Evolutionary conservation across 441 rosid species (phyloP).

Genomic region (Gossypium aridum): DNA sequence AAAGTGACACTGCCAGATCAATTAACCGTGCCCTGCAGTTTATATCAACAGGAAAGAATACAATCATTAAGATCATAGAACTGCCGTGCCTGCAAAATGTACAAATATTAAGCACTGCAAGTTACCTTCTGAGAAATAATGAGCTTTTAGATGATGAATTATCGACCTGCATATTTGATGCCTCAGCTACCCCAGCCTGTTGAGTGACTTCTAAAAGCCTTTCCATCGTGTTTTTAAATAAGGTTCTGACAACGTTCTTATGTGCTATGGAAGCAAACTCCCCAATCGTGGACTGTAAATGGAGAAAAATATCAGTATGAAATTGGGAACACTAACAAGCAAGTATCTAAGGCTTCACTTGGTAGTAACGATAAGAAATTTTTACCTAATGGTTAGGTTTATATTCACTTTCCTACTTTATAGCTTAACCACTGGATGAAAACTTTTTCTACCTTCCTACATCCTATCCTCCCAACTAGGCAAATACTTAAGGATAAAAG

Average conservation of each 20-base stretch:
- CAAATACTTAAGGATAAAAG: background rate
- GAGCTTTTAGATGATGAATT: conserved; percentile 36
- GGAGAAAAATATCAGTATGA: background rate
- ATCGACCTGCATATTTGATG: conserved; percentile 48
- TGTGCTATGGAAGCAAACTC: conserved; percentile 79
- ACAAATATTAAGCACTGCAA: background rate
- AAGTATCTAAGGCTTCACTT: background rate
- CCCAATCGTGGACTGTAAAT: conserved; percentile 59
- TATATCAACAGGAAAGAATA: conserved; percentile 7
- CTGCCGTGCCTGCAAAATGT: background rate
- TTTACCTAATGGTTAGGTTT: background rate
- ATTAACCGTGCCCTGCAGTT: conserved; percentile 69
- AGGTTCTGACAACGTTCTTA: conserved; percentile 41
- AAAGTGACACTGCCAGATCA: conserved; percentile 74
- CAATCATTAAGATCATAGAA: conserved; percentile 1
- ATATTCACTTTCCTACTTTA: background rate
- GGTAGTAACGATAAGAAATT: background rate
- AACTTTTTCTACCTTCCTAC: background rate
- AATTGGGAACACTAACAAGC: background rate
- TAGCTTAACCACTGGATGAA: background rate
- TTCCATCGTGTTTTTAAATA: conserved; percentile 56
- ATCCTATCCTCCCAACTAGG: background rate
- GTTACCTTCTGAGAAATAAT: conserved; percentile 44
- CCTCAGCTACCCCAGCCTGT: conserved; percentile 42
- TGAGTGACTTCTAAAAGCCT: conserved; percentile 59